These are phyloP conservation scores for Mycoemilia scoparia DNA, from an alignment of 192 early-diverging fungal genomes.

Conservation along the genomic window DNA sequence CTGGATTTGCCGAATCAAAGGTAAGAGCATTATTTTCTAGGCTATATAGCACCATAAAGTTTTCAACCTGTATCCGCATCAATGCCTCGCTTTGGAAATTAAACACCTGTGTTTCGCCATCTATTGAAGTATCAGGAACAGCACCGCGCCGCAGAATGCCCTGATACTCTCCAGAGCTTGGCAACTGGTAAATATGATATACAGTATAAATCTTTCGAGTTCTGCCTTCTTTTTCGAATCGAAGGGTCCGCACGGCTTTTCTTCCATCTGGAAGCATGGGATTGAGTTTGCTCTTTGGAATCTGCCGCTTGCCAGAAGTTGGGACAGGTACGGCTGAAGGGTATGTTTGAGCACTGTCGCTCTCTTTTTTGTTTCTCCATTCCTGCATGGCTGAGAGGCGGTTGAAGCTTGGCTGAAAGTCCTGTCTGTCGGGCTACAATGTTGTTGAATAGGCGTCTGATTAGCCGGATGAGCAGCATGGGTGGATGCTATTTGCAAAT, in stretches of 20 bases:
- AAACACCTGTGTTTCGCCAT: conserved; percentile 45
- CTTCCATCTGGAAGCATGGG: conserved; percentile 36
- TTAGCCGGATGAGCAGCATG: too few relatives aligned
- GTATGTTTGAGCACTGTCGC: conserved; percentile 29
- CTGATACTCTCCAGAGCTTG: conserved; percentile 29
- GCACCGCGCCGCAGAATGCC: conserved; percentile 52
- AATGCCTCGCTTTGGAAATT: conserved; percentile 19
- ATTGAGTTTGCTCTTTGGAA: conserved; percentile 15
- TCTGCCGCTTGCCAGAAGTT: conserved; percentile 10
- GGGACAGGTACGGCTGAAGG: conserved; percentile 10
- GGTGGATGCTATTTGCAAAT: too few relatives aligned
- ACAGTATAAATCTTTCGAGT: conserved; percentile 38
- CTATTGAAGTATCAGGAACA: conserved; percentile 38
- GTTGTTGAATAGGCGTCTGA: too few relatives aligned
- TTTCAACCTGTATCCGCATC: conserved; percentile 29
- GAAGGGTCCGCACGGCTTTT: conserved; percentile 47
- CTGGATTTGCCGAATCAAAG: conserved; percentile 16
- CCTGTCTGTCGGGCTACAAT: conserved; percentile 9
- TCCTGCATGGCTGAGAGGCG: conserved; percentile 50
- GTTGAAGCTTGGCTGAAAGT: conserved; percentile 52
- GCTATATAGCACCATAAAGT: conserved; percentile 23
- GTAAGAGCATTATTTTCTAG: conserved; percentile 29
- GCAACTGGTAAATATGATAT: conserved; percentile 38
- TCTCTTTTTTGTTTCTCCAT: conserved; percentile 42
- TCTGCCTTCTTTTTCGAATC: conserved; percentile 34